Evolutionary conservation across 2,329 filamentous ascomycete species (phyloP), one percentile per base, ranked within the genome.

Genomic region (Leptographium flavum): DNA sequence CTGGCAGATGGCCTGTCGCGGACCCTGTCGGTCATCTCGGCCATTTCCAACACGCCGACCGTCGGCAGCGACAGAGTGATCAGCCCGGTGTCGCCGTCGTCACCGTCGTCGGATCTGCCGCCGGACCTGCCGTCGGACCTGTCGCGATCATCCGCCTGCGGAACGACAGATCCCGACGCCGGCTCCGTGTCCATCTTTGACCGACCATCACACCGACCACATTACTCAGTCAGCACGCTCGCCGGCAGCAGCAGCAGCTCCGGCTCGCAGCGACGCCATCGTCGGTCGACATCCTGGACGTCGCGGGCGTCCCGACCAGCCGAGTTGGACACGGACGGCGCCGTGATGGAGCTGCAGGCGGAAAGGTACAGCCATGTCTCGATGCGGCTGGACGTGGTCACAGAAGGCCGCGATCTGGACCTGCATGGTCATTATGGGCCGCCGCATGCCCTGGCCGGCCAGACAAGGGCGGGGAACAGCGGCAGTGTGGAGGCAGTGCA

Each of bases 391-490:
- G 59, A 55, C 6, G 58, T 61, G 2, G 65, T 71, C 28, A 60
- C 56, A 38, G 70, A 73, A 52, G 53, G 55, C 7, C 13, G 25
- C 4, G 49, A 54, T 17, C 67, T 69, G 46, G 43, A 49, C 33
- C 59, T 69, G 42, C 69, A 73, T 43, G 70, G 70, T 3, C 64
- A 69, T 32, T 67, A 71, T 45, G 69, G 69, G 1, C 62, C 67
- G 2, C 46, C 54, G 3, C 55, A 65, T 41, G 55, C 58, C 1
- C 60, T 60, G 9, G 61, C 58, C 5, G 68, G 69, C 0, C 63
- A 71, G 53, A 71, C 65, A 14, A 56, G 60, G 1, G 56, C 53
- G 0, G 60, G 57, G 28, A 40, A 32, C 21, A 38, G 4, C n/a
- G 27, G 27, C 8, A 11, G 39, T 15, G 21, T 33, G 4, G 30